A percentile compares a stretch with the other conserved stretches of the same genome.
Evolutionary conservation across 1,284 basidiomycete species (phyloP).

Genomic region (Afroboletus lepidellus): DNA sequence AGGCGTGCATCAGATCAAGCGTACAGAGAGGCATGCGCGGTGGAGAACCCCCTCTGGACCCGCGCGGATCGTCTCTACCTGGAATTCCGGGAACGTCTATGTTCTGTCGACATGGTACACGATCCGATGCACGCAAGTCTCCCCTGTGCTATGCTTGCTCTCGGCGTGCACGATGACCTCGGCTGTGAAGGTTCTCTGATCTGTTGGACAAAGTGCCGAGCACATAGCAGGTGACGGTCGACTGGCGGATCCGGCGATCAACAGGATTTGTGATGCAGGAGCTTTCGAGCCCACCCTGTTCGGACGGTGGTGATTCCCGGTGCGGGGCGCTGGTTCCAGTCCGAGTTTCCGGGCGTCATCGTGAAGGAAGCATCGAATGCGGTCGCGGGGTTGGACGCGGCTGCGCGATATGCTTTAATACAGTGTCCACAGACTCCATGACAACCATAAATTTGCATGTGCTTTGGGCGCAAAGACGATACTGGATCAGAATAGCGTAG

Average conservation of each 20-base stretch:
- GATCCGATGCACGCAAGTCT: not conserved
- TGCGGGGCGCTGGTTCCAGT: conserved; percentile 22
- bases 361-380: conserved; percentile 21
- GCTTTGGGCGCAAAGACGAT: too few relatives aligned
- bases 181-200: conserved; percentile 20
- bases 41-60: not conserved
- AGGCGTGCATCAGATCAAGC: not conserved
- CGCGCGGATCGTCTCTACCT: not conserved
- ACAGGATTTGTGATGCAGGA: not conserved
- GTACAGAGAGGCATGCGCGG: not conserved
- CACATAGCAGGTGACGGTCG: conserved; percentile 17
- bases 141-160: too few relatives aligned
- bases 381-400: conserved; percentile 9
- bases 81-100: not conserved
- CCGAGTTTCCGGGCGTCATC: conserved; percentile 17
- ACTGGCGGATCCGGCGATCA: conserved; percentile 18
- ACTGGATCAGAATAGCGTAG: too few relatives aligned
- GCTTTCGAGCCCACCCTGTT: conserved; percentile 11
- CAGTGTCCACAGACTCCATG: too few relatives aligned
- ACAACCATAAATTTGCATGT: too few relatives aligned
- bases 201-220: conserved; percentile 6
- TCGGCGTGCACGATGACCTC: conserved; percentile 5
- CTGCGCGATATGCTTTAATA: not conserved
- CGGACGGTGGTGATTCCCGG: conserved; percentile 13
- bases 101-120: not conserved